Evolutionary conservation across 441 rosid species (phyloP).

Genomic region (Daphne laureola): DNA sequence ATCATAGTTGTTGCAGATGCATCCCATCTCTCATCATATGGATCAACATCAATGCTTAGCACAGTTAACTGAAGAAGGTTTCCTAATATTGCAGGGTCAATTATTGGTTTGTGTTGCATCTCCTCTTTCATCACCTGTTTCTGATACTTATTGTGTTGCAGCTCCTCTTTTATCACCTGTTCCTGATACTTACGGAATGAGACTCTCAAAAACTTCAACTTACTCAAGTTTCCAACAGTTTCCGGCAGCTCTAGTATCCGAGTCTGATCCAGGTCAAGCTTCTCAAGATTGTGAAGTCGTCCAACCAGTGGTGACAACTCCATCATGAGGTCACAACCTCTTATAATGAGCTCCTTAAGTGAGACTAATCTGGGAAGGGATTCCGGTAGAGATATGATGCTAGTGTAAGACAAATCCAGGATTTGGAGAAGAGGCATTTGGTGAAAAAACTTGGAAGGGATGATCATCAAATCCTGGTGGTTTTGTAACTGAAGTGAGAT

Average conservation of each 20-base stretch:
- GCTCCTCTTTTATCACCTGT: background rate
- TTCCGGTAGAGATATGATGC: conserved; percentile 12
- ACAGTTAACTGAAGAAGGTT: conserved; percentile 1
- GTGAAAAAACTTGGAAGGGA: conserved; percentile 12
- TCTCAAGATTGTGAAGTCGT: conserved; percentile 16
- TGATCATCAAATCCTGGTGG: conserved; percentile 1
- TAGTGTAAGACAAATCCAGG: conserved; percentile 15
- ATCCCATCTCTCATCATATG: conserved; percentile 13
- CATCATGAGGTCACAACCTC: conserved; percentile 3
- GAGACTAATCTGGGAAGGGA: conserved; percentile 9
- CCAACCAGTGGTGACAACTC: conserved; percentile 13
- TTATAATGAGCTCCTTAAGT: conserved; percentile 13
- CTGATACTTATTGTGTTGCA: background rate
- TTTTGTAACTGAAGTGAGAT: conserved; percentile 8
- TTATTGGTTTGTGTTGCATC: background rate
- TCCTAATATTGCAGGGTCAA: conserved; percentile 6
- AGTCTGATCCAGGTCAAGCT: conserved; percentile 21
- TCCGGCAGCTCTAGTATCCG: conserved; percentile 11
- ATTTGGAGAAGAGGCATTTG: conserved; percentile 13
- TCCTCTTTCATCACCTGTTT: background rate
- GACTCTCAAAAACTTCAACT: conserved; percentile 11
- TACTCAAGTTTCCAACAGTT: conserved; percentile 4
- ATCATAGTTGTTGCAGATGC: conserved; percentile 4
- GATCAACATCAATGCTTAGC: conserved; percentile 11
- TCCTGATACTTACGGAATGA: conserved; percentile 5